Conservation (phyloP, 495 filamentous ascomycete genomes). For the Penicillium silybi region DNA sequence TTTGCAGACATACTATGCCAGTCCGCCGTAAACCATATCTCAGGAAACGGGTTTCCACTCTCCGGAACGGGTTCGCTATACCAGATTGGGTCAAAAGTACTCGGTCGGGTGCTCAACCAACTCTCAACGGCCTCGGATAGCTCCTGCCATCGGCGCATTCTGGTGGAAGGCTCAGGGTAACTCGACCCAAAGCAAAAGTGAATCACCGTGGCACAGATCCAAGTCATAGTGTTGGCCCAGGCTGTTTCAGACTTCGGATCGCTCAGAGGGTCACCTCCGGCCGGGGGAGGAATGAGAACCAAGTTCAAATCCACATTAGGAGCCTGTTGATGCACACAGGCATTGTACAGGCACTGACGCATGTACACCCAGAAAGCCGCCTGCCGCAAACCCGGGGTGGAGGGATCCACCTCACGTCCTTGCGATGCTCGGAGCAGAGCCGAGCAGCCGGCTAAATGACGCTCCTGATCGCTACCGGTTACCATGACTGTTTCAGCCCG, state of each 20-base stretch:
- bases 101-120: constrained; percentile 5
- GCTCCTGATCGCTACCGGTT: constrained; percentile 7
- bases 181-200: constrained; percentile 10
- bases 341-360: constrained; percentile 12
- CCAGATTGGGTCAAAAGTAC: constrained; percentile 10
- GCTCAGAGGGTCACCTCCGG: constrained; percentile 4
- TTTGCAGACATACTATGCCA: constrained; percentile 9
- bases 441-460: constrained; percentile 11
- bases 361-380: constrained; percentile 14
- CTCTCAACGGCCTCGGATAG: constrained; percentile 7
- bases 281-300: constrained; percentile 6
- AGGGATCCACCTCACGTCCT: constrained; percentile 7
- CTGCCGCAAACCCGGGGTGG: constrained; percentile 5
- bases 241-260: constrained; percentile 8
- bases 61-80: constrained; percentile 5
- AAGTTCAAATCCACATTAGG: constrained; percentile 11
- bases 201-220: constrained; percentile 10
- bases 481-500: constrained; percentile 10
- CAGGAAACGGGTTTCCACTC: constrained; percentile 10
- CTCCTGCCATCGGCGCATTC: constrained; percentile 9
- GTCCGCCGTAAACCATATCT: constrained; percentile 11
- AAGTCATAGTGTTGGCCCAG: constrained; percentile 12
- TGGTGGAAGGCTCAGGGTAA: constrained; percentile 4
- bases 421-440: constrained; percentile 10
- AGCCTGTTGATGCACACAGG: constrained; percentile 11